Conservation (phyloP, 2,329 filamentous ascomycete genomes). For the Colletotrichum cordylinicola region DNA sequence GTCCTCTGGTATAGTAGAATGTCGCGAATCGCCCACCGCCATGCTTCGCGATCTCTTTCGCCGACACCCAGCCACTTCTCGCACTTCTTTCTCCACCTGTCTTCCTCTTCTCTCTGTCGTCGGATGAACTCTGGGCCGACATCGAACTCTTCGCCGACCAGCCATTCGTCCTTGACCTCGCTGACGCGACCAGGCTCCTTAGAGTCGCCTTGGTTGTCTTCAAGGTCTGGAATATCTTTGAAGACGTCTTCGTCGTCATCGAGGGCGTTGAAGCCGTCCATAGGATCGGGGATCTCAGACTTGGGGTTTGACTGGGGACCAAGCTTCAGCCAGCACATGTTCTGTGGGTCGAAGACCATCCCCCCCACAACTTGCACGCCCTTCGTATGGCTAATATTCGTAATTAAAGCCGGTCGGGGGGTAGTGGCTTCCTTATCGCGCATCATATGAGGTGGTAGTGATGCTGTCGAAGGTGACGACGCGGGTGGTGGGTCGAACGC, state of each 20-base stretch:
- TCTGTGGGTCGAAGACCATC: slow-evolving; percentile 97
- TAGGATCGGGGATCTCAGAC: slow-evolving; percentile 58
- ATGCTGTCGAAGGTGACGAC: slow-evolving; percentile 59
- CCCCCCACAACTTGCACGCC: slow-evolving; percentile 94
- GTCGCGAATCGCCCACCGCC: slow-evolving; percentile 80
- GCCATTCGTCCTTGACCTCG: slow-evolving; percentile 77
- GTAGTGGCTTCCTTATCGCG: slow-evolving; percentile 65
- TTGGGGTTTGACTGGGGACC: slow-evolving; percentile 52
- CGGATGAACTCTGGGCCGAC: slow-evolving; percentile 93
- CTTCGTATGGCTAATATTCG: slow-evolving; percentile 83
- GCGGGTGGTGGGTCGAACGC: slow-evolving; percentile 74
- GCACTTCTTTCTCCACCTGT: slow-evolving; percentile 87
- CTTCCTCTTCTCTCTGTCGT: slow-evolving; percentile 89
- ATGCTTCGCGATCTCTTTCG: slow-evolving; percentile 62
- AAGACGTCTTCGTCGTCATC: slow-evolving; percentile 95
- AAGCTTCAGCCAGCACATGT: slow-evolving; percentile 97
- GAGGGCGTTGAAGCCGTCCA: slow-evolving; percentile 71
- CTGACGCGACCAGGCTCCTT: slow-evolving; percentile 59
- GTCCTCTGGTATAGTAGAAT: slow-evolving; percentile 50
- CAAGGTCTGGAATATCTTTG: slow-evolving; percentile 90
- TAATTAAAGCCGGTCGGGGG: slow-evolving; percentile 81
- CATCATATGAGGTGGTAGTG: slow-evolving; percentile 45
- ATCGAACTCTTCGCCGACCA: slow-evolving; percentile 95
- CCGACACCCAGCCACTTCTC: slow-evolving; percentile 79
- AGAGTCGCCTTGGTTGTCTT: slow-evolving; percentile 65